Conservation (phyloP, 1,139 yeast genomes). For the Sugiyamaella neomexicana region DNA sequence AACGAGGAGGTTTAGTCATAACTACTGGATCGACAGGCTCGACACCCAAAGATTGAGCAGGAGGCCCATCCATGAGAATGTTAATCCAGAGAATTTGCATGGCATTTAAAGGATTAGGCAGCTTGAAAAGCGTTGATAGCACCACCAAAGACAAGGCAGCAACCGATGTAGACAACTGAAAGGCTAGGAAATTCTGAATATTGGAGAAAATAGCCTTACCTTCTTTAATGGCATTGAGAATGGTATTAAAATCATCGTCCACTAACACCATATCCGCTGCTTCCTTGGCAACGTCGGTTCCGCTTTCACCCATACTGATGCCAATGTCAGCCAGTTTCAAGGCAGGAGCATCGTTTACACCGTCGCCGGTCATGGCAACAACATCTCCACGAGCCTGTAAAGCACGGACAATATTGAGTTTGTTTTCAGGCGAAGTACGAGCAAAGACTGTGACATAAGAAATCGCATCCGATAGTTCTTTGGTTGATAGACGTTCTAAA, state of each 20-base stretch:
- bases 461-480: constrained; percentile 69
- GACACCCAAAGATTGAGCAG: constrained; percentile 96
- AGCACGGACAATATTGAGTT: constrained; percentile 86
- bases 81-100: constrained; percentile 99
- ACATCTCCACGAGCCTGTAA: constrained; percentile 90
- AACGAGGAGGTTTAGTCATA: constrained; percentile 92
- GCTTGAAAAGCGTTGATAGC: constrained; percentile 75
- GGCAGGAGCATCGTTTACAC: constrained; percentile 99
- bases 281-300: constrained; percentile 98
- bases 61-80: constrained; percentile 98
- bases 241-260: constrained; percentile 94
- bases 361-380: constrained; percentile 99
- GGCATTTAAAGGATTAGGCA: constrained; percentile 96
- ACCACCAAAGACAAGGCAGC: constrained; percentile 93
- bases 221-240: constrained; percentile 88
- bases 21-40: constrained; percentile 96
- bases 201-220: constrained; percentile 95
- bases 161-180: constrained; percentile 91
- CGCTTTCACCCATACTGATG: constrained; percentile 94
- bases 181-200: constrained; percentile 89
- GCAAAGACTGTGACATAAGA: constrained; percentile 89
- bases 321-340: constrained; percentile 96
- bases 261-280: constrained; percentile 98
- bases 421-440: constrained; percentile 95
- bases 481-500: constrained; percentile 68